These are phyloP conservation scores for Trametes meyenii DNA, from an alignment of 768 basidiomycete genomes.

Conservation along the genomic window DNA sequence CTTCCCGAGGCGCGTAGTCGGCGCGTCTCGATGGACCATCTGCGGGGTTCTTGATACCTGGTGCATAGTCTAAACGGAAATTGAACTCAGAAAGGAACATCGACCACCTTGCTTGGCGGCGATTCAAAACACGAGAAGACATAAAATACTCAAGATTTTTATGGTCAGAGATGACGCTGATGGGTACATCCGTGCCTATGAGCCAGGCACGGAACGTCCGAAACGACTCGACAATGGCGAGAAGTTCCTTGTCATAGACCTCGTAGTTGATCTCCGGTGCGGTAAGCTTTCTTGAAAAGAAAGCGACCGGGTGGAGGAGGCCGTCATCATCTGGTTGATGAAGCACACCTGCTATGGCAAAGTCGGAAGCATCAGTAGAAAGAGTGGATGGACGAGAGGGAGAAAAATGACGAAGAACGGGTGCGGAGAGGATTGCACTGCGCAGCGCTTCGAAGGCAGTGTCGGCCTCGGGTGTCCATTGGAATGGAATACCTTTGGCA, in stretches of 20 bases:
- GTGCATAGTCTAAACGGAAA: conserved; percentile 37
- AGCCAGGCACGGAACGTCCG: conserved; percentile 37
- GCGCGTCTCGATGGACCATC: conserved; percentile 28
- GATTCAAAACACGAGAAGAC: conserved; percentile 41
- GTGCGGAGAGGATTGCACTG: conserved; percentile 20
- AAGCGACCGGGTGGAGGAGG: conserved; percentile 43
- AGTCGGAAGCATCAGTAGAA: conserved; percentile 30
- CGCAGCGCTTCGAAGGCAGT: conserved; percentile 37
- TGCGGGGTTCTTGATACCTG: conserved; percentile 28
- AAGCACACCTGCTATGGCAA: conserved; percentile 23
- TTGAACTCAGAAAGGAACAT: conserved; percentile 36
- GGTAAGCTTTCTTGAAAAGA: conserved; percentile 37
- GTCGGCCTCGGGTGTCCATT: conserved; percentile 19
- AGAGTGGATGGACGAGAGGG: conserved; percentile 23
- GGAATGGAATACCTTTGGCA: conserved; percentile 16
- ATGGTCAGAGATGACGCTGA: conserved; percentile 35
- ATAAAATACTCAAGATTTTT: conserved; percentile 47
- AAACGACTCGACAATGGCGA: conserved; percentile 47
- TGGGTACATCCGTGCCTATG: conserved; percentile 22
- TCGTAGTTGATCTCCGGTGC: conserved; percentile 42
- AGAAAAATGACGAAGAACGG: conserved; percentile 29
- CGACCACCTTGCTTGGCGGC: conserved; percentile 38
- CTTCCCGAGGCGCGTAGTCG: conserved; percentile 26
- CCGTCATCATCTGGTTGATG: conserved; percentile 19
- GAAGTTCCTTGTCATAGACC: conserved; percentile 49